Base-by-base conservation (phyloP, 2,329 filamentous ascomycete species). In the Setomelanomma holmii region DNA sequence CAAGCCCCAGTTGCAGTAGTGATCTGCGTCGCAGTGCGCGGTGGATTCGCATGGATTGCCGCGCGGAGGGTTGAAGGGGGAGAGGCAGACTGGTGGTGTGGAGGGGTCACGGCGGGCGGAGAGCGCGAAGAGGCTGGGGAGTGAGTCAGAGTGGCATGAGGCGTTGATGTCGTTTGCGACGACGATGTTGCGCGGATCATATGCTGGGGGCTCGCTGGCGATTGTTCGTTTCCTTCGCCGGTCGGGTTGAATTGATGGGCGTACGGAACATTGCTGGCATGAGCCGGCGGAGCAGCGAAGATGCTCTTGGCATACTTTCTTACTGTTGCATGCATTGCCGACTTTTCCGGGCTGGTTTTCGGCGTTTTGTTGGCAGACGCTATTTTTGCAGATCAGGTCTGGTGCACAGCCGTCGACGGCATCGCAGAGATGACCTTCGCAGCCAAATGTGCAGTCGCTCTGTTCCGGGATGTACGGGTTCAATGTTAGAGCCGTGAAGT, bases 381-480 rank as follows among this genome's bases (percentile, higher is more conserved):
- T 66, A 44, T 74, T 73, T 16, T 68, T 72, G 55, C 71, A 74
- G 1, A 71, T 21, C 0, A 73, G 60, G 11, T 60, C 38, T 0
- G 70, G 67, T 0, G 30, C 6, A 45, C 71, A 74, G 4, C 53
- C 58, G 38, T 74, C 71, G 2, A 63, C 48, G 1, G 61, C 51
- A 51, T 64, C 58, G 42, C 71, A 74, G 3, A 74, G 56, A 7
- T 62, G 63, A 24, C 71, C 69, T 17, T 53, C 52, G 45, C 71
- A 73, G 40, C 71, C 71, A 22, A 73, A 70, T 0, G 61, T 63
- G 34, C 70, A 73, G 22, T 54, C 42, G 50, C 60, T 60, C 48
- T 66, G 63, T 10, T 66, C 49, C 1, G 63, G 63, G n/a, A 68
- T 60, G 49, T 67, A 73, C 0, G 70, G 69, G 41, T 74, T 74